A percentile compares a stretch with the other conserved stretches of the same genome.
phyloP scores from a whole-genome alignment of 2,329 filamentous ascomycete species.

The Mariannaea elegans region DNA sequence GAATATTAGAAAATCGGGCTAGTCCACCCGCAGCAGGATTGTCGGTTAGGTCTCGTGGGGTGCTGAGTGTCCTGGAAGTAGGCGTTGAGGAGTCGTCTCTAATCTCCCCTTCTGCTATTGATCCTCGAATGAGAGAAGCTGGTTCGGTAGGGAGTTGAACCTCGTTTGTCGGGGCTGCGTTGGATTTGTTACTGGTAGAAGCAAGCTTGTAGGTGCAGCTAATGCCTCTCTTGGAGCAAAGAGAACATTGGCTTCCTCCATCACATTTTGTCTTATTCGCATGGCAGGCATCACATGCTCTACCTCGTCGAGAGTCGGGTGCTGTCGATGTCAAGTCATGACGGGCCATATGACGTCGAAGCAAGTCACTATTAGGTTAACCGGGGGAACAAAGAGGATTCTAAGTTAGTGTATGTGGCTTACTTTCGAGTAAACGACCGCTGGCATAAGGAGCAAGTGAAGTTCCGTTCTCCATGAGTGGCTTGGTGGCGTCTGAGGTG shows the following conservation, averaged over 20 bases:
- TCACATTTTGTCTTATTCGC: slow-evolving; percentile 57
- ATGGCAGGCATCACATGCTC: slow-evolving; percentile 55
- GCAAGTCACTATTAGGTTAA: slow-evolving; percentile 43
- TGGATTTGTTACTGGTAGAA: slow-evolving; percentile 21
- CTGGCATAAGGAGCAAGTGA: slow-evolving; percentile 48
- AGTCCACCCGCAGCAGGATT: slow-evolving; percentile 23
- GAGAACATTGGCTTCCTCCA: slow-evolving; percentile 49
- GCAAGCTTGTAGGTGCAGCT: slow-evolving; percentile 48
- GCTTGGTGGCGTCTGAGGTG: slow-evolving; percentile 52
- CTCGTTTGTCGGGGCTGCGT: not conserved
- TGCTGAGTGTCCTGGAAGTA: slow-evolving; percentile 4
- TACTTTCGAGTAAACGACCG: slow-evolving; percentile 52
- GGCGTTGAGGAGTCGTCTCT: slow-evolving; percentile 4
- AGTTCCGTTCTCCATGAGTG: slow-evolving; percentile 47
- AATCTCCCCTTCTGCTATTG: not conserved
- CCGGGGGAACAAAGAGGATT: not conserved
- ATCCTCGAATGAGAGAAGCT: not conserved
- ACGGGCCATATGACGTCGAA: slow-evolving; percentile 49
- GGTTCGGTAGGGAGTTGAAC: slow-evolving; percentile 1
- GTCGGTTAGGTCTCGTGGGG: not conserved
- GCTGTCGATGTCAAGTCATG: slow-evolving; percentile 43
- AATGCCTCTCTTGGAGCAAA: slow-evolving; percentile 50
- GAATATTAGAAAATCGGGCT: slow-evolving; percentile 12
- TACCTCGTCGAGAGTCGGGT: slow-evolving; percentile 46
- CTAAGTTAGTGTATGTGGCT: slow-evolving; percentile 22